Evolutionary conservation across 805 yeast species (phyloP).

Genomic region (Kodamaea kakaduensis): DNA sequence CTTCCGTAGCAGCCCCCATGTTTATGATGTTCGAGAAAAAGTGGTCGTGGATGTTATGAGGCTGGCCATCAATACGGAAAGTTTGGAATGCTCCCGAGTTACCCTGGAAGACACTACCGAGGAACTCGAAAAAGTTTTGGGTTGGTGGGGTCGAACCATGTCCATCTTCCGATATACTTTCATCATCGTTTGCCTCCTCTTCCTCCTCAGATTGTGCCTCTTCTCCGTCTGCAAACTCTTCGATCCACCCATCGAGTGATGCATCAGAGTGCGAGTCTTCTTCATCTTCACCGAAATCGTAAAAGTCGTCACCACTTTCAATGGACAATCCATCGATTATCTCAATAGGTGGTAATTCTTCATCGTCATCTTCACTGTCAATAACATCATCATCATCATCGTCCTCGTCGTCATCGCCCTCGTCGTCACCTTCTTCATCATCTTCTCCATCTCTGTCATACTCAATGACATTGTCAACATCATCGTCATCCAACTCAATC

Average conservation of each 20-base stretch:
- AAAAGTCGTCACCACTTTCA: constrained; percentile 26
- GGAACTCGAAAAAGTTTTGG: constrained; percentile 4
- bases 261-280: constrained; percentile 30
- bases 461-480: constrained; percentile 9
- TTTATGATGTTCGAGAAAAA: constrained; percentile 12
- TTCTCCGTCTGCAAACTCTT: constrained; percentile 31
- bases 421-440: constrained; percentile 20
- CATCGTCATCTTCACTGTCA: constrained; percentile 39
- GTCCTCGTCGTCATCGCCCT: constrained; percentile 11
- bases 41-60: constrained; percentile 8
- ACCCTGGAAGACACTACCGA: constrained; percentile 12
- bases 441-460: constrained; percentile 14
- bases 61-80: constrained; percentile 17
- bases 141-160: neutral
- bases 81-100: constrained; percentile 16
- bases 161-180: constrained; percentile 1
- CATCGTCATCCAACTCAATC: constrained; percentile 12
- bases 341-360: constrained; percentile 28
- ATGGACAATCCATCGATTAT: constrained; percentile 32
- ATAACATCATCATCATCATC: constrained; percentile 34
- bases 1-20: constrained; percentile 4
- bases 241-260: constrained; percentile 40
- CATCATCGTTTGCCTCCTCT: constrained; percentile 8
- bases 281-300: constrained; percentile 21
- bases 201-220: constrained; percentile 20